Evolutionary conservation across 2,329 filamentous ascomycete genomes (phyloP).

Genomic region (Aureobasidium namibiae): DNA sequence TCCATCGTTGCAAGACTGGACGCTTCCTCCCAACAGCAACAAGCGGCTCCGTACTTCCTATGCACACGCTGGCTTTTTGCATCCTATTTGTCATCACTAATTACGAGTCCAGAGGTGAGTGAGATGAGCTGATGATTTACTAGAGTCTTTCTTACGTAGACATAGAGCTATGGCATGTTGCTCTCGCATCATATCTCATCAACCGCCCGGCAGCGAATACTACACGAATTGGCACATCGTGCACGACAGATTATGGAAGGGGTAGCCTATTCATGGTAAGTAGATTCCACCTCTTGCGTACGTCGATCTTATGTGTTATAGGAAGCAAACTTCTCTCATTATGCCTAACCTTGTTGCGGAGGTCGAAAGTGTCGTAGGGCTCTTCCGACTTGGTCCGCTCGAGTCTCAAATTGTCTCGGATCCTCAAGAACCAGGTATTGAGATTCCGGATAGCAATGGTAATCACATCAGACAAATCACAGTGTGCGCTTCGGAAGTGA

Average conservation of each 20-base stretch:
- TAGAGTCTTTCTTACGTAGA: constrained; percentile 23
- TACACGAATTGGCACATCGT: constrained; percentile 67
- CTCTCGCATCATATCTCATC: constrained; percentile 88
- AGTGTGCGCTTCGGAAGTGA: constrained; percentile 67
- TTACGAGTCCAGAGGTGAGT: constrained; percentile 78
- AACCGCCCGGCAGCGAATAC: constrained; percentile 70
- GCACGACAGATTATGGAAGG: constrained; percentile 56
- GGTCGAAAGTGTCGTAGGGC: constrained; percentile 61
- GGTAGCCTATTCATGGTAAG: constrained; percentile 61
- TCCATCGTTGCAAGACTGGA: constrained; percentile 64
- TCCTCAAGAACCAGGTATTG: constrained; percentile 20
- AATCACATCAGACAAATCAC: constrained; percentile 8
- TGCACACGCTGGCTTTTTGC: constrained; percentile 90
- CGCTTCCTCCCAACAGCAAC: constrained; percentile 61
- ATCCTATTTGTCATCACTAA: constrained; percentile 71
- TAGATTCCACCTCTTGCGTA: constrained; percentile 15
- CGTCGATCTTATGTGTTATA: constrained; percentile 24
- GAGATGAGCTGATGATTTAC: not conserved
- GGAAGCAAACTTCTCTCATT: constrained; percentile 54
- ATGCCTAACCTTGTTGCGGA: constrained; percentile 57
- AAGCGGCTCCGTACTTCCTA: constrained; percentile 67
- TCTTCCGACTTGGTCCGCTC: constrained; percentile 39
- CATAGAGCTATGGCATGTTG: constrained; percentile 55
- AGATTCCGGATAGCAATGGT: not conserved
- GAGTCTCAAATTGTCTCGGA: not conserved